These are phyloP conservation scores for Trypanosoma platydactyli DNA, from an alignment of 208 protist species.

Conservation along the genomic window DNA sequence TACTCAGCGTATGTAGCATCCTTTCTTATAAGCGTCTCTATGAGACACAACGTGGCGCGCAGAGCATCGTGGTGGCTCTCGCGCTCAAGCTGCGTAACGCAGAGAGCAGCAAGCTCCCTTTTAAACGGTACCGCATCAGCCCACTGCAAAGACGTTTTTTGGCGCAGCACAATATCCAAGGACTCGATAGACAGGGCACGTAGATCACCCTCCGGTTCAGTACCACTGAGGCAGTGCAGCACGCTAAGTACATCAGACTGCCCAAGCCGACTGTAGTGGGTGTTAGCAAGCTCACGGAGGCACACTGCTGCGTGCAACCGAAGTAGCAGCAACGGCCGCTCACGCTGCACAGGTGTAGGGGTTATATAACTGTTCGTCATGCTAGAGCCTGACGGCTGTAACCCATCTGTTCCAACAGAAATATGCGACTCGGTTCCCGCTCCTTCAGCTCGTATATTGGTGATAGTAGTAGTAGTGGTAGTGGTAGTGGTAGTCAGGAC, in stretches of 20 bases:
- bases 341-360: no score
- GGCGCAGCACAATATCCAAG: slow-evolving; percentile 6
- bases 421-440: no score
- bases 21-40: slow-evolving; percentile 23
- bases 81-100: slow-evolving; percentile 7
- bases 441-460: background rate
- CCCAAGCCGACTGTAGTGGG: slow-evolving; percentile 2
- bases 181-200: slow-evolving; percentile 18
- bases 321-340: background rate
- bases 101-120: slow-evolving; percentile 12
- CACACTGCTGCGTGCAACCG: slow-evolving; percentile 11
- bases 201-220: slow-evolving; percentile 14
- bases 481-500: background rate
- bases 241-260: slow-evolving; percentile 2
- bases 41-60: slow-evolving; percentile 16
- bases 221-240: background rate
- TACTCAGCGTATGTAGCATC: background rate
- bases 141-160: background rate
- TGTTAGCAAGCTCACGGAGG: slow-evolving; percentile 25
- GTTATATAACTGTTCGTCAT: no score
- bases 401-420: no score
- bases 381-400: no score
- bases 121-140: background rate
- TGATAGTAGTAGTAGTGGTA: background rate
- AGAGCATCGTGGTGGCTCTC: slow-evolving; percentile 12